These are phyloP conservation scores for Solanum rostratum DNA, from an alignment of 257 asterid species.

Conservation along the genomic window DNA sequence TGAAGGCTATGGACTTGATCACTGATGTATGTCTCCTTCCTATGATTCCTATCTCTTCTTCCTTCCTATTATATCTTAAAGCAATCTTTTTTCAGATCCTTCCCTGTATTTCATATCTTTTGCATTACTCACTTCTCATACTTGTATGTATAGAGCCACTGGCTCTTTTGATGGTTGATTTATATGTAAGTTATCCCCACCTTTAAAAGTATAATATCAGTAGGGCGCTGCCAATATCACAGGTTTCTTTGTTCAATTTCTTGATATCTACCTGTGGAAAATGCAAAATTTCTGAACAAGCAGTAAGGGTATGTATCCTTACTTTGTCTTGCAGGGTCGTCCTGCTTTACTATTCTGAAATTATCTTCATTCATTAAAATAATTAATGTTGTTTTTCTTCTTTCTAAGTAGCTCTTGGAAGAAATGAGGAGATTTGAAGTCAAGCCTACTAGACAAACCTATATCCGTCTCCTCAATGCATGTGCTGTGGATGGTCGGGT, in stretches of 20 bases:
- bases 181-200: neutral
- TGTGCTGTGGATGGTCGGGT: slow-evolving; percentile 78
- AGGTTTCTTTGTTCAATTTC: slow-evolving; percentile 83
- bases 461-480: slow-evolving; percentile 82
- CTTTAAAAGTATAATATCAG: neutral
- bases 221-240: neutral
- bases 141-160: neutral
- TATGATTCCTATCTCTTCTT: neutral
- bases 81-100: neutral
- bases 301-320: slow-evolving; percentile 45
- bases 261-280: slow-evolving; percentile 89
- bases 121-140: neutral
- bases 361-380: neutral
- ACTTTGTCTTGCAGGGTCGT: neutral
- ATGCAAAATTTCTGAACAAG: slow-evolving; percentile 77
- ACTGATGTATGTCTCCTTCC: slow-evolving; percentile 62
- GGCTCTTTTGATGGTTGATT: neutral
- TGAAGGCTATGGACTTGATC: slow-evolving; percentile 80
- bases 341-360: neutral
- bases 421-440: slow-evolving; percentile 86
- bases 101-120: neutral
- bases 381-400: neutral
- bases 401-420: slow-evolving; percentile 60
- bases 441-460: slow-evolving; percentile 89
- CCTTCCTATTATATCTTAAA: neutral